Base-by-base conservation (phyloP, 106 monocot genomes). In the Acorus gramineus region DNA sequence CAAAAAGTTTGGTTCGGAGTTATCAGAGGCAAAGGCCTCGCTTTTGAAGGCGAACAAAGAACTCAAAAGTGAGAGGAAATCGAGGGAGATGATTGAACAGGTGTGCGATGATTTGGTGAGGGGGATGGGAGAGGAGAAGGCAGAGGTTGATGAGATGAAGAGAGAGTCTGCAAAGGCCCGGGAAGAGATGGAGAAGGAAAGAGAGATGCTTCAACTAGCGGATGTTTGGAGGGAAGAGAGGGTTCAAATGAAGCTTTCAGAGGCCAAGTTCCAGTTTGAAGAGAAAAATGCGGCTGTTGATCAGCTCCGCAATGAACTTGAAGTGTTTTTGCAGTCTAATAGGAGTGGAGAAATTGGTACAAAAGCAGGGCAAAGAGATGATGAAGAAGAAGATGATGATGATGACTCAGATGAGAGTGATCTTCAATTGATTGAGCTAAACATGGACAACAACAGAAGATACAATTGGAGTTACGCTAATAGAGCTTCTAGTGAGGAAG, bases 141-240 rank as follows among this genome's bases (percentile, higher is more conserved):
- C 69, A 2, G 80, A 81, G 57, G 77, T 78, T 8, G 87, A 82
- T 50, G 71, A 80, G 14, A 43, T 87, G 64, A 87, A 81, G 55
- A 74, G 53, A 64, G 79, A 82, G 53, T 70, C 84, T 13, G 74
- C 54, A 14, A 77, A 77, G 53, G 59, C 68, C 11, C 64, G 71
- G 62, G 81, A 92, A 55, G 84, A 92, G 51, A 57, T 87, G 10
- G 77, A 87, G 63, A 80, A 74, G 63, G 81, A 92, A 61, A 81
- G 93, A 48, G 80, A 83, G 46, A 88, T 93, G 93, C 93, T 93
- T 64, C 93, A 85, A 10, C 71, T 88, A 66, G 88, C 88, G 3
- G 82, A 88, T 73, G 75, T 73, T 62, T 85, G 82, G 85, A 76
- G 87, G 3, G 82, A 87, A 62, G 87, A 87, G 63, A 82, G 92